Evolutionary conservation across 2,329 filamentous ascomycete species (phyloP), one percentile per base, ranked within the genome.

Genomic region (Phaeoacremonium minimum): DNA sequence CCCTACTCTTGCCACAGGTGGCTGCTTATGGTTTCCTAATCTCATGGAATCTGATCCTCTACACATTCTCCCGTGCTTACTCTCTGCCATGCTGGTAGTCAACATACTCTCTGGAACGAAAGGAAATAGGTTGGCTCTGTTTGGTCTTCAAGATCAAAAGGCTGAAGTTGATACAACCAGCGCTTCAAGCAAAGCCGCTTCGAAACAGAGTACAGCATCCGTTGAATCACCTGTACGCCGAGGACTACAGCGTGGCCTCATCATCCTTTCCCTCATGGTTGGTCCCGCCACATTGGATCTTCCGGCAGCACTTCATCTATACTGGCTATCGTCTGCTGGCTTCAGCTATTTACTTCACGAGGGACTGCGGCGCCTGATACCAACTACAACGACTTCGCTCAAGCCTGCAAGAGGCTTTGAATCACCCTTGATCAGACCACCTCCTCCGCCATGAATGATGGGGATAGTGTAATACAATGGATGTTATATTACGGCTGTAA

Each of bases 21-120:
- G 75, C 17, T 65, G 61, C 28, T 57, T 78, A 13, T 79, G 75
- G 74, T 77, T 79, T 46, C 57, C 64, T 3, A 69, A 80, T 44
- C 62, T 80, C 16, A 69, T 67, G 6, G 66, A 51, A 18, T 56
- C 68, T 19, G 76, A 80, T 41, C 73, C 76, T 1, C 68, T 67
- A 38, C 59, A 65, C 38, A 52, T 67, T 18, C 61, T 79, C 0
- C 73, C 76, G 4, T 37, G 63, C 8, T 48, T 55, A 2, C 48
- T 69, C 15, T 66, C 63, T 1, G 55, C 47, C 6, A 42, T 60
- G 14, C 44, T 68, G 12, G 35, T 64, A 4, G 11, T 38, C 15
- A 63, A 64, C 38, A 16, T 62, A 4, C 15, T 64, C 14, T 64
- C 65, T 0, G 46, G 39, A 20, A 52, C 52, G 2, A 33, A 35